A percentile compares a stretch with the other conserved stretches of the same genome.
These are phyloP conservation scores for Amauroascus verrucosus DNA, from an alignment of 2,329 filamentous ascomycete species.

Conservation along the genomic window DNA sequence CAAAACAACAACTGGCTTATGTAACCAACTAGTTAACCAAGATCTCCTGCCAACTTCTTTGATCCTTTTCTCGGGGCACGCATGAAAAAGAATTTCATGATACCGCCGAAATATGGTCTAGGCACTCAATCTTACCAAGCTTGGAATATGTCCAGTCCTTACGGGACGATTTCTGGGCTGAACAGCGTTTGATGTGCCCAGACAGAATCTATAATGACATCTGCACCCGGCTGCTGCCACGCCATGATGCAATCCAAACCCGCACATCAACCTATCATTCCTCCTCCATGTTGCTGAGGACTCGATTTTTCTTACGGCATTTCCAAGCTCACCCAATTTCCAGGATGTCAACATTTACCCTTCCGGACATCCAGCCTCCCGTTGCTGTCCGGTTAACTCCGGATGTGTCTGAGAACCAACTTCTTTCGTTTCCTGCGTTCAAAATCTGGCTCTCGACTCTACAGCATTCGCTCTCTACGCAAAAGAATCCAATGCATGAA, in stretches of 20 bases:
- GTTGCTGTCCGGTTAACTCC: conserved; percentile 36
- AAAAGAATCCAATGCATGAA: conserved; percentile 38
- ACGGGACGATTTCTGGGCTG: no score
- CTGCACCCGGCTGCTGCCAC: background rate
- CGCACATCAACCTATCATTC: background rate
- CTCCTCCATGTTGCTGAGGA: conserved; percentile 2
- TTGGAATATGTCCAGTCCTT: no score
- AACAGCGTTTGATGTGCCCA: background rate
- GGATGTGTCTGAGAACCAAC: conserved; percentile 36
- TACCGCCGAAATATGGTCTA: no score
- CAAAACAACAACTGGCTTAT: background rate
- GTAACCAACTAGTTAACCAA: background rate
- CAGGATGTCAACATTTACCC: conserved; percentile 36
- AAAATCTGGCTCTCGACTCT: conserved; percentile 46
- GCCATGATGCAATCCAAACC: background rate
- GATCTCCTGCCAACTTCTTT: no score
- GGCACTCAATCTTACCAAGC: no score
- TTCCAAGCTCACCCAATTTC: background rate
- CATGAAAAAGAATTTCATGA: no score
- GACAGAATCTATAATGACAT: background rate
- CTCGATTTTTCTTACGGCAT: background rate
- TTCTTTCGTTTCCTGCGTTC: conserved; percentile 45
- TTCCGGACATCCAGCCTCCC: conserved; percentile 26
- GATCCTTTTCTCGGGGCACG: no score
- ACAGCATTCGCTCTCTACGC: conserved; percentile 39